phyloP scores from a whole-genome alignment of 1,284 basidiomycete genomes.

The Wolfiporia cocos region DNA sequence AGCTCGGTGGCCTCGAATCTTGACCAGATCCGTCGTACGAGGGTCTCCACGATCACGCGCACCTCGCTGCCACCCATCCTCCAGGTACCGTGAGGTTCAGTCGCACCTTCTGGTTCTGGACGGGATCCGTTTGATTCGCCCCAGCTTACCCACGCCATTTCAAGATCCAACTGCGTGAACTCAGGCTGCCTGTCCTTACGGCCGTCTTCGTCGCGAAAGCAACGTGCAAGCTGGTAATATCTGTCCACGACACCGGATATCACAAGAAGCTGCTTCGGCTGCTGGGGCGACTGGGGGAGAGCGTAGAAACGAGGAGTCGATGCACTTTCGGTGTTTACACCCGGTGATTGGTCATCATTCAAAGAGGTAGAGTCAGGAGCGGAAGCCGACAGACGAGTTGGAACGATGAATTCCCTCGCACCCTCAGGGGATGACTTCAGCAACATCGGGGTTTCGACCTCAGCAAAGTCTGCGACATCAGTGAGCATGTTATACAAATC shows the following conservation, averaged over 20 bases:
- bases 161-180: constrained; percentile 95
- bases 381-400: constrained; percentile 54
- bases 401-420: constrained; percentile 91
- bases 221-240: constrained; percentile 91
- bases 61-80: constrained; percentile 81
- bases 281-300: constrained; percentile 91
- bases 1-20: constrained; percentile 53
- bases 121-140: constrained; percentile 26
- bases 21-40: constrained; percentile 74
- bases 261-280: constrained; percentile 92
- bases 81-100: constrained; percentile 40
- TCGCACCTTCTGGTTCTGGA: background rate
- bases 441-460: constrained; percentile 93
- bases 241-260: constrained; percentile 86
- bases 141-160: constrained; percentile 94
- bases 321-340: constrained; percentile 8
- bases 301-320: constrained; percentile 75
- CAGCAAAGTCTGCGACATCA: constrained; percentile 62
- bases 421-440: constrained; percentile 93
- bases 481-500: constrained; percentile 9
- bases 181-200: constrained; percentile 94
- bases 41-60: constrained; percentile 65
- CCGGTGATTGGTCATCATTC: constrained; percentile 6
- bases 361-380: background rate
- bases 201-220: constrained; percentile 94